phyloP scores from a whole-genome alignment of 2,329 filamentous ascomycete species.

The Chaetothyriales sp. region DNA sequence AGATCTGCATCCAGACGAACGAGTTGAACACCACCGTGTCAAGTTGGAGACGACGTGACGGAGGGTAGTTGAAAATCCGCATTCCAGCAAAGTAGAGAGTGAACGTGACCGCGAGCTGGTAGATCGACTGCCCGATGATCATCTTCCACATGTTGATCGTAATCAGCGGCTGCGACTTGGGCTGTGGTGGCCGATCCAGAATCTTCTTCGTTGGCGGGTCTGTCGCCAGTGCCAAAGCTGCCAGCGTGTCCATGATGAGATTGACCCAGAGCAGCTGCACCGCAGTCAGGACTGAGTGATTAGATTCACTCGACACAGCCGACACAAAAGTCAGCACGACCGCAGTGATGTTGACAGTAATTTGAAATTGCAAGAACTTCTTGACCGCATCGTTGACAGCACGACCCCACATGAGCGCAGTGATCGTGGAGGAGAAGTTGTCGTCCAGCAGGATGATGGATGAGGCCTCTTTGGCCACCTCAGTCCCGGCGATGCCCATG shows the following conservation, averaged over 20 bases:
- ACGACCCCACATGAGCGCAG: slow-evolving; percentile 53
- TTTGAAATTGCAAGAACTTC: slow-evolving; percentile 50
- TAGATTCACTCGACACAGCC: slow-evolving; percentile 54
- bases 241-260: slow-evolving; percentile 93
- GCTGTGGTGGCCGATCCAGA: slow-evolving; percentile 62
- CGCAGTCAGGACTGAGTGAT: slow-evolving; percentile 65
- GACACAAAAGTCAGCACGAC: slow-evolving; percentile 78
- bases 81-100: slow-evolving; percentile 63
- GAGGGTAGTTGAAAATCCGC: slow-evolving; percentile 43
- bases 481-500: slow-evolving; percentile 52
- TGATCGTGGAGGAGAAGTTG: slow-evolving; percentile 51
- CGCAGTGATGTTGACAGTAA: slow-evolving; percentile 81
- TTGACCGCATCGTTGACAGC: slow-evolving; percentile 53
- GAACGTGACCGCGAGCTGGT: slow-evolving; percentile 67
- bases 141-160: slow-evolving; percentile 98
- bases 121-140: slow-evolving; percentile 85
- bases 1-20: slow-evolving; percentile 99
- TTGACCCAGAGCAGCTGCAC: slow-evolving; percentile 95
- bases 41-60: slow-evolving; percentile 38
- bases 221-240: slow-evolving; percentile 73
- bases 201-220: slow-evolving; percentile 76
- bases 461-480: slow-evolving; percentile 54
- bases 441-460: slow-evolving; percentile 53
- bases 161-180: slow-evolving; percentile 61
- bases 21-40: slow-evolving; percentile 88